A percentile compares a stretch with the other conserved stretches of the same genome.
These are phyloP conservation scores for Knufia petricola DNA, from an alignment of 2,329 filamentous ascomycete genomes.

Conservation along the genomic window DNA sequence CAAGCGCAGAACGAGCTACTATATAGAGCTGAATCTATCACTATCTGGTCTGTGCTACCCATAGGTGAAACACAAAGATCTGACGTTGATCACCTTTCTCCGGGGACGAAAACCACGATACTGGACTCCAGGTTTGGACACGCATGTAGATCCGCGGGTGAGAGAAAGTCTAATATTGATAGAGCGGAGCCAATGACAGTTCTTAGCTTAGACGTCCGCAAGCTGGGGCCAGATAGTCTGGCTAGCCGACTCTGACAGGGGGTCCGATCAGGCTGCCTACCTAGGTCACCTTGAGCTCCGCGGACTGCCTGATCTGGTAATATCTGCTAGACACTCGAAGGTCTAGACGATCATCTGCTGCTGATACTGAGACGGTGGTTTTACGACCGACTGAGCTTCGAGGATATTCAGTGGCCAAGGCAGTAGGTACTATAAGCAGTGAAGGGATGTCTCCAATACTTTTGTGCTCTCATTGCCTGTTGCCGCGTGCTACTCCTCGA, in stretches of 20 bases:
- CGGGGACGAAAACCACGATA: conserved; percentile 12
- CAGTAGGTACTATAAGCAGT: too few relatives aligned
- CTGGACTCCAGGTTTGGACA: conserved; percentile 9
- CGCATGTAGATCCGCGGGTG: conserved; percentile 16
- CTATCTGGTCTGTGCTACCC: background rate
- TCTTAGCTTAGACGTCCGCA: background rate
- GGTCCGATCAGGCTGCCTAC: background rate
- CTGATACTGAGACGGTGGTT: too few relatives aligned
- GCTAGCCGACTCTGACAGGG: background rate
- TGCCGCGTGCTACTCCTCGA: too few relatives aligned
- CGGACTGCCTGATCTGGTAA: too few relatives aligned
- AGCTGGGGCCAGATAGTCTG: background rate
- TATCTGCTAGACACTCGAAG: too few relatives aligned
- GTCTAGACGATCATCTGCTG: too few relatives aligned
- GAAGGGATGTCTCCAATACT: too few relatives aligned
- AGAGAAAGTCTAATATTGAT: background rate
- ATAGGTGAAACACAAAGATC: background rate
- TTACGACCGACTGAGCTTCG: too few relatives aligned
- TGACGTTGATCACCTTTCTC: conserved; percentile 19
- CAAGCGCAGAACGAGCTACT: background rate
- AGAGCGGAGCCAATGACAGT: background rate
- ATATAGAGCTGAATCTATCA: conserved; percentile 1
- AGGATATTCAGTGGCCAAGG: too few relatives aligned
- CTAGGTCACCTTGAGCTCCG: too few relatives aligned
- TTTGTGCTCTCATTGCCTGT: too few relatives aligned